Conservation (phyloP, 78 protist species). For the Cavenderia fasciculata region DNA sequence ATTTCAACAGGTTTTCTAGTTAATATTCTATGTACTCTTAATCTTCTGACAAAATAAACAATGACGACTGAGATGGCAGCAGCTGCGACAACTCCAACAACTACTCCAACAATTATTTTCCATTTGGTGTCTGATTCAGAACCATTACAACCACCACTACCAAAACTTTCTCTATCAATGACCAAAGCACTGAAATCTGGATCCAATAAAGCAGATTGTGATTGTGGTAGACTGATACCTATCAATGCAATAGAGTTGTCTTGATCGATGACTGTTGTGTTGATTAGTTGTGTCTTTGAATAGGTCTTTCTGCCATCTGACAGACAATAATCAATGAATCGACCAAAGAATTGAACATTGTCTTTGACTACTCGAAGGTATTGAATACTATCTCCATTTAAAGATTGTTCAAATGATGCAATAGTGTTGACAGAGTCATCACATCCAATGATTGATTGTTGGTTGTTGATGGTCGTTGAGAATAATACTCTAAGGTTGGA, state of each 20-base stretch:
- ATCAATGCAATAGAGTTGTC: no score
- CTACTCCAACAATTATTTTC: constrained; percentile 14
- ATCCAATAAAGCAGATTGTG: background rate
- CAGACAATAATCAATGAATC: background rate
- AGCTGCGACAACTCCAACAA: constrained; percentile 8
- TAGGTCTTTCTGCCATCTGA: background rate
- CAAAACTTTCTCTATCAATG: no score
- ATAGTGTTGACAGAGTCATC: no score
- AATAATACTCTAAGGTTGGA: background rate
- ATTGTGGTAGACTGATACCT: background rate
- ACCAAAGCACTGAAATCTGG: background rate
- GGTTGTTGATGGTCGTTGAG: background rate
- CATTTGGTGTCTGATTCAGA: background rate
- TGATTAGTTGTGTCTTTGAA: background rate
- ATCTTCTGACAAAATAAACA: no score
- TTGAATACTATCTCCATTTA: background rate
- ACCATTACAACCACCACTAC: no score
- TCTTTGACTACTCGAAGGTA: background rate
- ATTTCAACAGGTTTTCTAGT: no score
- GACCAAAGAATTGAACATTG: background rate
- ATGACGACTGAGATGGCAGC: no score
- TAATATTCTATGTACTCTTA: no score
- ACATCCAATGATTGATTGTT: background rate
- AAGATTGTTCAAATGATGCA: no score
- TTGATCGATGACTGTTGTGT: background rate